Conservation (phyloP, 139 green algal species). For the Mesotaenium endlicherianum region DNA sequence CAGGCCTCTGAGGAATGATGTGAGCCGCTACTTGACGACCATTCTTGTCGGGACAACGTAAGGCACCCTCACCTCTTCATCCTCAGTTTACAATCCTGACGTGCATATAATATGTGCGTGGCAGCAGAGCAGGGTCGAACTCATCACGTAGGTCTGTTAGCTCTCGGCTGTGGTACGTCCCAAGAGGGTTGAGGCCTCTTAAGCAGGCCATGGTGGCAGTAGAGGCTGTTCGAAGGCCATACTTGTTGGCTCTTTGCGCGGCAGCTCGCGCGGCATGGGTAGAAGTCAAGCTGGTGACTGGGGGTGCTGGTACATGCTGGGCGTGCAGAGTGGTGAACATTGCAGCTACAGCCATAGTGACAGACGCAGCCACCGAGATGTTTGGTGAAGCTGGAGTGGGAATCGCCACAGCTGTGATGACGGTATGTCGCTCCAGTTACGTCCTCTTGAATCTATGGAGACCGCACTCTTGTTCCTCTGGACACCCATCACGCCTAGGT, state of each 20-base stretch:
- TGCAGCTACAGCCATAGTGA: slow-evolving; percentile 51
- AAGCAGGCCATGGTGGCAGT: too few relatives aligned
- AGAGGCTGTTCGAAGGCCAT: too few relatives aligned
- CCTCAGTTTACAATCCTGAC: neutral
- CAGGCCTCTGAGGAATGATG: slow-evolving; percentile 50
- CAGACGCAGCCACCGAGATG: slow-evolving; percentile 43
- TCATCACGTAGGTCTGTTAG: too few relatives aligned
- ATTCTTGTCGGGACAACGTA: slow-evolving; percentile 59
- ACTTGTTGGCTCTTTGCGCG: too few relatives aligned
- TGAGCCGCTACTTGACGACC: slow-evolving; percentile 60
- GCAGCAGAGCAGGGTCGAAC: too few relatives aligned
- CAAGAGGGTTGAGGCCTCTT: too few relatives aligned
- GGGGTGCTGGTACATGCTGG: too few relatives aligned
- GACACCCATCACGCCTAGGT: too few relatives aligned
- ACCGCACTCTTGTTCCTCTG: neutral
- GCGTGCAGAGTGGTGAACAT: slow-evolving; percentile 50
- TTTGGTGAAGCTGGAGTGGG: slow-evolving; percentile 50
- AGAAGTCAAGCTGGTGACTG: too few relatives aligned
- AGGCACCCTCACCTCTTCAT: neutral
- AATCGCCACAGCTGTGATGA: slow-evolving; percentile 42
- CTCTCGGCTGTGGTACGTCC: too few relatives aligned
- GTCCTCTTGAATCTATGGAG: neutral
- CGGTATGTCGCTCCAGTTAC: slow-evolving; percentile 13
- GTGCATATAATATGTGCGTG: too few relatives aligned
- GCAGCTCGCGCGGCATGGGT: too few relatives aligned